Evolutionary conservation across 169 alveolate species (phyloP), one percentile per base, ranked within the genome.

Genomic region (Besnoitia besnoiti): DNA sequence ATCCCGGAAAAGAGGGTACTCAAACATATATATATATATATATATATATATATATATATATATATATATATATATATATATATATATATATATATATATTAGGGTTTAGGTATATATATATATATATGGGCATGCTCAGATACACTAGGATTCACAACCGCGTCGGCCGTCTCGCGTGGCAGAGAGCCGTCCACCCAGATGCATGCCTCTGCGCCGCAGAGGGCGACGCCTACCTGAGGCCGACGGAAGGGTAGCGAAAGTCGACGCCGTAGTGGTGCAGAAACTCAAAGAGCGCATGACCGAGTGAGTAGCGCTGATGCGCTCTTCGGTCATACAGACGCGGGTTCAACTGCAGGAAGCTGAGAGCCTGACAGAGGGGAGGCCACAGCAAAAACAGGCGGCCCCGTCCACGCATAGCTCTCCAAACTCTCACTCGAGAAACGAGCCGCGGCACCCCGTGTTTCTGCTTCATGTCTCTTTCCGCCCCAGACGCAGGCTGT

Each of bases 261-360:
- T 77, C 85, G 21, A 44, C 50, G 51, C 93, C 93, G 76, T 49
- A 90, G 88, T 90, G 77, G 73, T 80, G 93, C 0, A 90, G 55
- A 59, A 90, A 90, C 39, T 90, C 84, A 44, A 90, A 51, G 27
- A 90, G 90, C n/a, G 85, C 59, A 46, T 90, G 93, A 21, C 93
- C 93, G 50, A 90, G 79, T 10, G 73, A 73, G 40, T 77, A 79
- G 19, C 73, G 93, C 37, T 79, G 85, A 42, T 59, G 67, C 42
- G 14, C 24, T 42, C 59, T n/a, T 1, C 90, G 44, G 59, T 90
- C 90, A 0, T 75, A 46, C 19, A 90, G 90, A 39, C 40, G 85
- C 21, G 85, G 90, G 76, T 90, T 90, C 46, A 67, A 46, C 49
- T 90, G 93, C 0, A 90, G 85, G 62, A 90, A 90, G 76, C 73